Conservation (phyloP, 2,329 filamentous ascomycete genomes). For the Lomentospora prolificans region DNA sequence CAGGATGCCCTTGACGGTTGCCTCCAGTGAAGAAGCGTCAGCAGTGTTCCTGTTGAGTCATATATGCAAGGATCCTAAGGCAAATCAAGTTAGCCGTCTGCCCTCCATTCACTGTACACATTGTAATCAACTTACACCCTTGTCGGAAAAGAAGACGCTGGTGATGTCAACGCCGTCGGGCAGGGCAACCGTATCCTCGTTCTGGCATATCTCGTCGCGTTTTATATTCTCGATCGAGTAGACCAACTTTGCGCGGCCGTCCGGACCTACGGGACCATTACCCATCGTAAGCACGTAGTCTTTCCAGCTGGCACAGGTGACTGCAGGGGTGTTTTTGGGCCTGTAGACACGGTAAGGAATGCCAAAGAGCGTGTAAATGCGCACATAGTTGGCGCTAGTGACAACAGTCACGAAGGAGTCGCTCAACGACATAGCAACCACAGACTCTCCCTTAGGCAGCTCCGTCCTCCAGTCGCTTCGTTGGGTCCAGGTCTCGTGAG, state of each 20-base stretch:
- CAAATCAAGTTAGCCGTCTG: conserved; percentile 5
- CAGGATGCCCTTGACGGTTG: conserved; percentile 75
- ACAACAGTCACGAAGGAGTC: conserved; percentile 85
- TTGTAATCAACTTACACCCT: conserved; percentile 69
- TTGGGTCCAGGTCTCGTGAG: conserved; percentile 93
- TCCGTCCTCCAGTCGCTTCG: conserved; percentile 83
- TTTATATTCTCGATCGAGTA: conserved; percentile 96
- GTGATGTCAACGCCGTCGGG: conserved; percentile 63
- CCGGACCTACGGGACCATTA: conserved; percentile 74
- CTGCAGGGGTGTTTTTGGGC: conserved; percentile 80
- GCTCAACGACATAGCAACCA: conserved; percentile 82
- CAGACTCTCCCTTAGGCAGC: conserved; percentile 76
- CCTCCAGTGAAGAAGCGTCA: conserved; percentile 87
- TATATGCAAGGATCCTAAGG: conserved; percentile 85
- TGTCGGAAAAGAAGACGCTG: conserved; percentile 85
- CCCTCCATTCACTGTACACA: no score
- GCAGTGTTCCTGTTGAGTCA: conserved; percentile 79
- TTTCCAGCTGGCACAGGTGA: conserved; percentile 87
- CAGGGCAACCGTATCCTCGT: conserved; percentile 82
- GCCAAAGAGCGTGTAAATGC: conserved; percentile 87
- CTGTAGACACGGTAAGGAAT: conserved; percentile 82
- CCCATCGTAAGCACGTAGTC: conserved; percentile 96
- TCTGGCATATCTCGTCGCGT: conserved; percentile 87
- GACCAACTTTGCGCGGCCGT: conserved; percentile 67
- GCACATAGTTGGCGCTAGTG: conserved; percentile 78